phyloP scores from a whole-genome alignment of 2,329 filamentous ascomycete genomes.

The Monosporascus sp. region DNA sequence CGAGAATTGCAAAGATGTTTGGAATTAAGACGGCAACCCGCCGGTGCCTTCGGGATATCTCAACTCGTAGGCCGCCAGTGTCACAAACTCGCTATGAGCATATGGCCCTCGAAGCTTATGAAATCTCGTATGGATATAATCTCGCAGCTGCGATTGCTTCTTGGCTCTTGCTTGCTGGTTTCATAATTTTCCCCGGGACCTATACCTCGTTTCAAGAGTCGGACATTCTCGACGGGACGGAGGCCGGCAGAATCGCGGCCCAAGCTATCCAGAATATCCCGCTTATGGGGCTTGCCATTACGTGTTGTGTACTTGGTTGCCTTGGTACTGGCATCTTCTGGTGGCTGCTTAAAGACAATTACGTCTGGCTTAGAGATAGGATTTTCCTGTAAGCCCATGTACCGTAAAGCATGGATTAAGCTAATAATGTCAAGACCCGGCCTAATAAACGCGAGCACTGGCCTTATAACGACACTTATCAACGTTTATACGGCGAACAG shows the following conservation, averaged over 20 bases:
- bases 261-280: not conserved
- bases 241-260: not conserved
- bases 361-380: not conserved
- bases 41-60: too few species aligned
- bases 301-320: not conserved
- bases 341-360: not conserved
- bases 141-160: not conserved
- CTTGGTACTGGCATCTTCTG: not conserved
- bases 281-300: not conserved
- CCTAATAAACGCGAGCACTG: not conserved
- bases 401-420: not conserved
- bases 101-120: not conserved
- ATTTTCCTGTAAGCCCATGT: not conserved
- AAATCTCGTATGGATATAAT: not conserved
- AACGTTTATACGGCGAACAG: slow-evolving; percentile 1
- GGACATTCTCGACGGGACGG: not conserved
- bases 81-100: slow-evolving; percentile 8
- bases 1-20: too few species aligned
- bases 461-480: not conserved
- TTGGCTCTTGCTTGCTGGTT: not conserved
- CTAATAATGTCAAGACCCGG: not conserved
- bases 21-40: too few species aligned
- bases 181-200: not conserved
- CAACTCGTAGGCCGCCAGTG: too few species aligned
- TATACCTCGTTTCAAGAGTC: not conserved